Conservation (phyloP, 2,329 filamentous ascomycete genomes). For the Talaromyces rugulosus region DNA sequence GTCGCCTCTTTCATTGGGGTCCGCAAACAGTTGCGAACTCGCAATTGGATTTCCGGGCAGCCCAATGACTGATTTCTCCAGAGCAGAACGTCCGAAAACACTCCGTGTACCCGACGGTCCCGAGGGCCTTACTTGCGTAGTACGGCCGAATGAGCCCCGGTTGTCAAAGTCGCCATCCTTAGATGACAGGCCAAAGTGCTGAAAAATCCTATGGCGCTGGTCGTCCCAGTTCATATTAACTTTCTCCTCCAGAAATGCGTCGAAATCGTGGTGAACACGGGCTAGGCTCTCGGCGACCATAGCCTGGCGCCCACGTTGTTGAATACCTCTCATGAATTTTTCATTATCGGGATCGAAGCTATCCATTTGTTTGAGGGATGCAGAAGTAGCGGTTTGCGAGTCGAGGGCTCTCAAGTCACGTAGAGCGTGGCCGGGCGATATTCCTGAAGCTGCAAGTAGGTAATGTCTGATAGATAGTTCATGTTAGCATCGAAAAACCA, state of each 20-base stretch:
- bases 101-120: slow-evolving; percentile 43
- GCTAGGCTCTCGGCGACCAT: slow-evolving; percentile 91
- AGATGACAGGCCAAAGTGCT: slow-evolving; percentile 80
- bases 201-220: slow-evolving; percentile 87
- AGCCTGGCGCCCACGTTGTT: slow-evolving; percentile 83
- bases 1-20: slow-evolving; percentile 57
- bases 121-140: slow-evolving; percentile 31
- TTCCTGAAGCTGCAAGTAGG: slow-evolving; percentile 85
- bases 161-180: slow-evolving; percentile 46
- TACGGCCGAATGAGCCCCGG: slow-evolving; percentile 48
- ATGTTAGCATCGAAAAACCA: neutral
- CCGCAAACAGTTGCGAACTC: slow-evolving; percentile 61
- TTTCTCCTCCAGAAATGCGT: slow-evolving; percentile 89
- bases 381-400: slow-evolving; percentile 57
- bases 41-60: slow-evolving; percentile 64
- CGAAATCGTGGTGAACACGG: slow-evolving; percentile 85
- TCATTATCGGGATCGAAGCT: slow-evolving; percentile 53
- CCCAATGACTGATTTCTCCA: slow-evolving; percentile 84
- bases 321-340: slow-evolving; percentile 77
- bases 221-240: slow-evolving; percentile 94
- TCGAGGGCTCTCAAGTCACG: slow-evolving; percentile 80
- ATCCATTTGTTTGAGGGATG: slow-evolving; percentile 31
- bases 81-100: slow-evolving; percentile 63
- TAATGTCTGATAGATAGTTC: slow-evolving; percentile 62
- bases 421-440: slow-evolving; percentile 79